Evolutionary conservation across 2,329 filamentous ascomycete genomes (phyloP).

Genomic region (Coniochaeta sp.): DNA sequence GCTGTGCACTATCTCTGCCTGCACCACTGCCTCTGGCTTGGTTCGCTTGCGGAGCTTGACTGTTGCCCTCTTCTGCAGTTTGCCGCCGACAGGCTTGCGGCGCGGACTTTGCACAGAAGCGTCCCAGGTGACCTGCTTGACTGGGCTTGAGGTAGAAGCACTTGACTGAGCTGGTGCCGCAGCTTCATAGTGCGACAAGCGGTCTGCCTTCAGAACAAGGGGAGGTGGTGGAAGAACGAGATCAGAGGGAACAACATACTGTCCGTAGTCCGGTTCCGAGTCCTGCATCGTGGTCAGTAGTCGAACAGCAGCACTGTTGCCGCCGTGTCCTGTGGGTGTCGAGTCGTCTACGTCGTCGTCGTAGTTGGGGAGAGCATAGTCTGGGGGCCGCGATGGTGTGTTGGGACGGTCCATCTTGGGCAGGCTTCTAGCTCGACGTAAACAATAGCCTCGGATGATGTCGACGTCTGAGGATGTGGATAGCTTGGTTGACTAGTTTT

Average conservation of each 20-base stretch:
- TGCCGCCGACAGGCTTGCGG: constrained; percentile 6
- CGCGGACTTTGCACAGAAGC: constrained; percentile 2
- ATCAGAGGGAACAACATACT: constrained; percentile 50
- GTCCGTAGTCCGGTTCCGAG: constrained; percentile 33
- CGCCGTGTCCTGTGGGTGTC: constrained; percentile 34
- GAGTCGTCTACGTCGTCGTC: constrained; percentile 48
- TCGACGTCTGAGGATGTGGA: no score
- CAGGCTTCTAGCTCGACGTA: neutral
- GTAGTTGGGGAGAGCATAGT: constrained; percentile 51
- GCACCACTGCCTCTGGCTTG: constrained; percentile 19
- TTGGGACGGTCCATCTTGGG: constrained; percentile 41
- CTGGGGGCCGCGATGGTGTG: constrained; percentile 45
- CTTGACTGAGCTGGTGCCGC: constrained; percentile 2
- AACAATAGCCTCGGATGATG: neutral
- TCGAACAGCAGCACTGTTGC: constrained; percentile 47
- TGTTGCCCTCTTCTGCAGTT: constrained; percentile 22
- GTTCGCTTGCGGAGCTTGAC: constrained; percentile 46
- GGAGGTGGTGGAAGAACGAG: constrained; percentile 14
- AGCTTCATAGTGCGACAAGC: constrained; percentile 6
- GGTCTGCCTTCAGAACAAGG: constrained; percentile 9
- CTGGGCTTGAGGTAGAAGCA: neutral
- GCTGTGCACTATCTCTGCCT: constrained; percentile 26
- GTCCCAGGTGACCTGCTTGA: neutral
- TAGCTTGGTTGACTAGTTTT: no score
- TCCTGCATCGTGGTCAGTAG: constrained; percentile 59